Evolutionary conservation across 805 yeast species (phyloP), one percentile per base, ranked within the genome.

Genomic region (Starmerella vaccinii): DNA sequence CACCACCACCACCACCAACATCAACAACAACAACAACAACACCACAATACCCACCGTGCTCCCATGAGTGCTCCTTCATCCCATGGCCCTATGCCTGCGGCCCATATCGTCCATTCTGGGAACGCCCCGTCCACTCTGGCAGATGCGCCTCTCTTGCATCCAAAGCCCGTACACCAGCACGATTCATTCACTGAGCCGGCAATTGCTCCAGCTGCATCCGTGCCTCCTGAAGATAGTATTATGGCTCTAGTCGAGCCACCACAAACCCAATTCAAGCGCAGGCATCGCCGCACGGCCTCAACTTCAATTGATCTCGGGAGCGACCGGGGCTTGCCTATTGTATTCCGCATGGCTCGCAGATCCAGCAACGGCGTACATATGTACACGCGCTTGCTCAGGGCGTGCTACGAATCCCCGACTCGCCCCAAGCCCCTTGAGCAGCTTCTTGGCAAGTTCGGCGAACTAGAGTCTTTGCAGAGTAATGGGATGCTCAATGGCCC

Each of bases 331-430:
- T 46, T 64, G 56, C 64, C 66, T 45, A 56, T 61, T 51, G 63
- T 61, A 22, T 59, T 60, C 59, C 26, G 56, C 35, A 39, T 58
- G 46, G 27, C 47, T 9, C 53, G 61, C 18, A 32, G 46, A n/a
- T 26, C 49, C 9, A 55, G 39, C 34, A 53, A 44, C 7, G 49
- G 55, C 18, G 49, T 49, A 32, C 59, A 26, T 21, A 60, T 47
- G 54, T 61, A 29, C 58, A 59, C 67, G 12, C 63, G 64, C 26
- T 56, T 67, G 34, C 59, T 65, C 44, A 61, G 69, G 4, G 65
- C 68, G 10, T 63, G 63, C 50, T 61, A 63, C 46, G 68, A 65
- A 48, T 61, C 68, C 10, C 69, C 69, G 7, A 43, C 59, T 34
- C 54, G 56, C 35, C 60, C 63, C 22, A 55, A 62, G 44, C 55